Conservation (phyloP, 1,139 yeast genomes). For the Kodamaea alishanica region DNA sequence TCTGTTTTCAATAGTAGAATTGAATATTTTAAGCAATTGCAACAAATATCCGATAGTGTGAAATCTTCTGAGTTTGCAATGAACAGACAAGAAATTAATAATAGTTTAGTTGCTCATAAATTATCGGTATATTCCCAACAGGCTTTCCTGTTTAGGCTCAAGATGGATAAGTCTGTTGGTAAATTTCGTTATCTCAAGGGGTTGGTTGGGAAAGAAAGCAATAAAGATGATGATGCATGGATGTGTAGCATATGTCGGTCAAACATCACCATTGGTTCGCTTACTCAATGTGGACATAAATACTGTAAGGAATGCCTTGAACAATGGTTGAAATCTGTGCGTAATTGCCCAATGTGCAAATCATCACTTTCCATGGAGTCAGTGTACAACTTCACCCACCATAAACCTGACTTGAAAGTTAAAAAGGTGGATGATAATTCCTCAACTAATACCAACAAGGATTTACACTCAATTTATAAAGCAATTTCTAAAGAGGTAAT, state of each 20-base stretch:
- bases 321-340: slow-evolving; percentile 59
- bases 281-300: slow-evolving; percentile 87
- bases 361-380: slow-evolving; percentile 38
- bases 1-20: slow-evolving; percentile 72
- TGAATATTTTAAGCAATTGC: slow-evolving; percentile 79
- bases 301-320: slow-evolving; percentile 75
- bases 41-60: slow-evolving; percentile 79
- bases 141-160: slow-evolving; percentile 9
- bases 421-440: slow-evolving; percentile 32
- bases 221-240: slow-evolving; percentile 22
- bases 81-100: slow-evolving; percentile 18
- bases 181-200: slow-evolving; percentile 61
- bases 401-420: slow-evolving; percentile 46
- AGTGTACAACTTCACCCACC: slow-evolving; percentile 57
- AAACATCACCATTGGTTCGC: slow-evolving; percentile 65
- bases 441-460: slow-evolving; percentile 15
- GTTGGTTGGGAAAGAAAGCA: slow-evolving; percentile 26
- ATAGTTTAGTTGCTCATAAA: slow-evolving; percentile 8
- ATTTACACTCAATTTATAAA: slow-evolving; percentile 46
- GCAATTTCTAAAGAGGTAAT: slow-evolving; percentile 41
- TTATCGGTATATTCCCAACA: slow-evolving; percentile 8
- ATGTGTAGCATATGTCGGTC: slow-evolving; percentile 77
- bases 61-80: slow-evolving; percentile 26
- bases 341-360: slow-evolving; percentile 79
- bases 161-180: slow-evolving; percentile 42